A percentile compares a stretch with the other conserved stretches of the same genome.
Evolutionary conservation across 2,329 filamentous ascomycete genomes (phyloP).

Genomic region (Saccharata proteae): DNA sequence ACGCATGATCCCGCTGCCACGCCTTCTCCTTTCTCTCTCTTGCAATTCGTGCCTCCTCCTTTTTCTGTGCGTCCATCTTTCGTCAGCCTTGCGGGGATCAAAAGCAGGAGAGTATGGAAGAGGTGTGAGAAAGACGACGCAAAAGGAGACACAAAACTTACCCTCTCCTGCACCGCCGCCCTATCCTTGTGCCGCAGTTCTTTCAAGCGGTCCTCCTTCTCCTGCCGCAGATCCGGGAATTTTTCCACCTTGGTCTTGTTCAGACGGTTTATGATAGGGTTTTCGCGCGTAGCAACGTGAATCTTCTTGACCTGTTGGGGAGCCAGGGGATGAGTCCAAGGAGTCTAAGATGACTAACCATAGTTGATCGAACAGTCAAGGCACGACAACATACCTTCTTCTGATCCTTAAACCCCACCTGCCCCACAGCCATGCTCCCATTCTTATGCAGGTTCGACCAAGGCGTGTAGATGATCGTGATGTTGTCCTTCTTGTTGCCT

Average conservation of each 20-base stretch:
- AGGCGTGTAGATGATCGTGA: conserved; percentile 93
- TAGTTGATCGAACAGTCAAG: not conserved
- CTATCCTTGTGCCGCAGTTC: conserved; percentile 63
- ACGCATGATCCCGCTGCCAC: conserved; percentile 94
- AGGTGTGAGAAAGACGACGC: not conserved
- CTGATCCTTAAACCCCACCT: conserved; percentile 86
- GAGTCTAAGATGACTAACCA: not conserved
- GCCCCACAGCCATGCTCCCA: conserved; percentile 87
- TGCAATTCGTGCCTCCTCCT: conserved; percentile 59
- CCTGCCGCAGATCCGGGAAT: conserved; percentile 69
- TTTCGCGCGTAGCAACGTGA: conserved; percentile 69
- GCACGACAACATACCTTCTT: conserved; percentile 42
- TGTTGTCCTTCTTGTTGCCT: conserved; percentile 98
- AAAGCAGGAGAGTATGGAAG: not conserved
- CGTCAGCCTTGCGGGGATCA: not conserved
- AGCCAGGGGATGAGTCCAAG: not conserved
- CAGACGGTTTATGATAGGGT: conserved; percentile 87
- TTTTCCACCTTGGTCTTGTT: conserved; percentile 93
- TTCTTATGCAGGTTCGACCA: conserved; percentile 96
- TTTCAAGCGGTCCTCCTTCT: conserved; percentile 65
- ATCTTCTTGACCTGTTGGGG: conserved; percentile 58
- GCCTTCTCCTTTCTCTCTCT: conserved; percentile 82
- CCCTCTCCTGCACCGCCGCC: conserved; percentile 48
- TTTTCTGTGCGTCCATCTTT: conserved; percentile 41
- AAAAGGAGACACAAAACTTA: conserved; percentile 24